Evolutionary conservation across 2,329 filamentous ascomycete species (phyloP), one percentile per base, ranked within the genome.

Genomic region (Exophiala calicioides): DNA sequence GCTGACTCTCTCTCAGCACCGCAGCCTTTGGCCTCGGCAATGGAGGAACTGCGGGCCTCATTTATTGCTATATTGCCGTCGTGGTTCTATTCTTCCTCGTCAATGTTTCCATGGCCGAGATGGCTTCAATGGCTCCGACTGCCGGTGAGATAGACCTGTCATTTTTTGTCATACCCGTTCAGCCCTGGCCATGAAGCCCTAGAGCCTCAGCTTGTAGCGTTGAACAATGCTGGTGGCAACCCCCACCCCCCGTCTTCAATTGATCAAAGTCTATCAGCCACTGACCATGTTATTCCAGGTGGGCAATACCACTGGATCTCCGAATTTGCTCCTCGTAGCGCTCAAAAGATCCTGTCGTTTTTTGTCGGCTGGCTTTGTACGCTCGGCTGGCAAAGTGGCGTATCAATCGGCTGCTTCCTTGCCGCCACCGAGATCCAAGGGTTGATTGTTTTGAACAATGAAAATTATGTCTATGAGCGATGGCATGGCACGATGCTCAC

Each of bases 21-120:
- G 34, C 53, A 21, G 33, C 26, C 32, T 56, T 58, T 27, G 44
- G 49, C 20, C 46, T 58, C 16, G 62, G 60, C 16, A 77, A 78
- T 53, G 77, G 77, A 7, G 77, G 77, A 9, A 70, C 73, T 1
- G 75, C 71, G 3, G 76, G 76, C 19, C 65, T 79, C 3, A 70
- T 81, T 34, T 81, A 75, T 65, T 69, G 74, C 2, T 78, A 73
- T 43, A 49, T 79, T 3, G 58, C 74, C 35, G 69, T 69, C 9
- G 74, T 72, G 67, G 53, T 69, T 16, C 74, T 74, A 1, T 67
- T 71, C 23, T 55, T 66, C 2, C 40, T 66, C 2, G 67, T 70
- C 31, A 66, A 67, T 43, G 58, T 65, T 0, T 73, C 69, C 3
- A 68, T 77, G 61, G 71, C 72, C 5, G 74, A 77, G 52, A 72